Base-by-base conservation (phyloP, 352 stramenopile genomes). In the Globisporangium parvum region DNA sequence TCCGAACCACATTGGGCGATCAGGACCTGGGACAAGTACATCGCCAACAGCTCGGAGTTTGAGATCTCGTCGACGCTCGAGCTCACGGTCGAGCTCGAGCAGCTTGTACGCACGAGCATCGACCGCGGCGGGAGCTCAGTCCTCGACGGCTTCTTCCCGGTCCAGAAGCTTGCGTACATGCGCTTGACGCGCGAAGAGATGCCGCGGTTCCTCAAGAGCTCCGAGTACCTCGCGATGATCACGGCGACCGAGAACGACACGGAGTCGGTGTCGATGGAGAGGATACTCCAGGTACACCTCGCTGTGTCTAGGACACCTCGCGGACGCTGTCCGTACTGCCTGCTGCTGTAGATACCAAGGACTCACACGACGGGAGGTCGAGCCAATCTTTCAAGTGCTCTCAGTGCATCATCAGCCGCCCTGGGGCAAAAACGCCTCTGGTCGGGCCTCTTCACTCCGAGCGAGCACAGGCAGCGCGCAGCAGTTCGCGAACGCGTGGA, bases 1-100 rank as follows among this genome's bases (percentile, higher is more conserved):
- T 0, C 69, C 76, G 12, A 81, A 77, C 44, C 76, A 69, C 6
- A 88, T 17, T 81, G 91, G 59, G 77, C 80, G 23, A 71, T 72
- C 52, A 92, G 91, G 66, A 91, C 93, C 57, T 94, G 80, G 78
- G 53, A 81, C 67, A 94, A 94, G 67, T 94, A 94, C 69, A 85
- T 94, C 47, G 76, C 88, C 62, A 71, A 77, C 46, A 54, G 62
- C 31, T 92, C 85, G 53, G 82, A 92, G 67, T 94, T 92, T 49
- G 67, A 91, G 70, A 94, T 94, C 59, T 70, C 81, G 6, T 73
- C 77, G 35, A 93, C 85, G 31, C 70, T 94, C 24, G 80, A 93
- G 55, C 73, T 92, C 31, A 92, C 85, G 1, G 52, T 71, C 8
- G 82, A 92, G 53, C 67, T 94, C 8, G 75, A 93, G 59, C 73